phyloP scores from a whole-genome alignment of 225 moss, liverwort and hornwort genomes.

The Lunularia cruciata region DNA sequence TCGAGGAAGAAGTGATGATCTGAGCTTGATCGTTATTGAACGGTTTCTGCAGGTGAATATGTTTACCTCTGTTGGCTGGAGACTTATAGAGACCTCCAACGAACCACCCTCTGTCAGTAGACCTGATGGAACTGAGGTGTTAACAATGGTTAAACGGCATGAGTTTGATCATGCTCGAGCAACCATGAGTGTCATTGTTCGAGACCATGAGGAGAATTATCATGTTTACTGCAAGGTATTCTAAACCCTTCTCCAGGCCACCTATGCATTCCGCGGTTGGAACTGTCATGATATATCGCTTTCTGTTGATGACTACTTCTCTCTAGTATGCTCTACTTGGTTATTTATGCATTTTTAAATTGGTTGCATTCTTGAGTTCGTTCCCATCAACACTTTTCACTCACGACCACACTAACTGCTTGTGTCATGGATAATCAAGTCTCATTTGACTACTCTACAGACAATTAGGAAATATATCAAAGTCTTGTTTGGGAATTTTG shows the following conservation, averaged over 20 bases:
- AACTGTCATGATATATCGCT: neutral
- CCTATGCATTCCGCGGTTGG: neutral
- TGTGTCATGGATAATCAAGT: no score
- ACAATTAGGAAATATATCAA: no score
- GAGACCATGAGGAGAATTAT: constrained; percentile 47
- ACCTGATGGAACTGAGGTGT: constrained; percentile 44
- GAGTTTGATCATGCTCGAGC: constrained; percentile 86
- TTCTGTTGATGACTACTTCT: no score
- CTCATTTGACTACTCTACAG: no score
- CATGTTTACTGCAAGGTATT: constrained; percentile 72
- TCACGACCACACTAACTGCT: no score
- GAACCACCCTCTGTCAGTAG: constrained; percentile 57
- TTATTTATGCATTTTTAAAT: no score
- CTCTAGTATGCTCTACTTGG: no score
- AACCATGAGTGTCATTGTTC: constrained; percentile 88
- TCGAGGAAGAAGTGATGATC: no score
- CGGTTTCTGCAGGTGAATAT: constrained; percentile 60
- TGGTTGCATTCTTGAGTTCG: no score
- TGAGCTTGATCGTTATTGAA: neutral
- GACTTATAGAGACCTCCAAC: constrained; percentile 57
- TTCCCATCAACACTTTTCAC: no score
- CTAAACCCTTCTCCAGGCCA: neutral
- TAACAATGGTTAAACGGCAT: constrained; percentile 76
- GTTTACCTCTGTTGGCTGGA: constrained; percentile 81
- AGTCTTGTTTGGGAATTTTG: neutral